A percentile compares a stretch with the other conserved stretches of the same genome.
phyloP scores from a whole-genome alignment of 225 moss, liverwort and hornwort species.

The Physcomitrellopsis africana region DNA sequence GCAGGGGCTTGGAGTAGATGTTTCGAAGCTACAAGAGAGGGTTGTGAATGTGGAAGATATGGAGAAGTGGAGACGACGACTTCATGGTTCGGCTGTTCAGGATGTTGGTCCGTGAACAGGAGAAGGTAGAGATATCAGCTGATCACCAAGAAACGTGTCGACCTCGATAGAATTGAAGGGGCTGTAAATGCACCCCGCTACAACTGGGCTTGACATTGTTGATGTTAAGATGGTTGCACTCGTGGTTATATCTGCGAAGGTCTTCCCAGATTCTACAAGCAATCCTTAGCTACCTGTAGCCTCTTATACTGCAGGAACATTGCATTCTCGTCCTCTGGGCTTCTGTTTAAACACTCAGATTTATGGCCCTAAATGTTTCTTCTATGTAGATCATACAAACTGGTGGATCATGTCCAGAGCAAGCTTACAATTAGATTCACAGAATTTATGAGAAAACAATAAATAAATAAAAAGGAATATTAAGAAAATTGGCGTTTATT shows the following conservation, averaged over 20 bases:
- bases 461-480: too few species aligned
- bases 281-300: constrained; percentile 18
- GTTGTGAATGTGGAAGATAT: too few species aligned
- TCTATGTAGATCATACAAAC: neutral
- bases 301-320: constrained; percentile 20
- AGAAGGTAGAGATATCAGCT: constrained; percentile 24
- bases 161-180: constrained; percentile 19
- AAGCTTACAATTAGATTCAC: constrained; percentile 25
- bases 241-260: constrained; percentile 41
- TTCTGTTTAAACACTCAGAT: constrained; percentile 22
- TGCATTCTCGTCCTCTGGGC: constrained; percentile 41
- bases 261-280: constrained; percentile 37
- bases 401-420: constrained; percentile 5
- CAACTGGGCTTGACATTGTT: constrained; percentile 31
- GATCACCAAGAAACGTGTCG: neutral
- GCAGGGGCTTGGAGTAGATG: too few species aligned
- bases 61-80: too few species aligned
- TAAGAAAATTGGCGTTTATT: constrained; percentile 21
- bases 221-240: constrained; percentile 43
- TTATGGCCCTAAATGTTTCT: constrained; percentile 21
- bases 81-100: too few species aligned
- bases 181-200: constrained; percentile 34
- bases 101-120: too few species aligned
- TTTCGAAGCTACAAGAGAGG: too few species aligned
- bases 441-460: neutral